Conservation (phyloP, 345 rosid genomes). For the Cochlearia excelsa region DNA sequence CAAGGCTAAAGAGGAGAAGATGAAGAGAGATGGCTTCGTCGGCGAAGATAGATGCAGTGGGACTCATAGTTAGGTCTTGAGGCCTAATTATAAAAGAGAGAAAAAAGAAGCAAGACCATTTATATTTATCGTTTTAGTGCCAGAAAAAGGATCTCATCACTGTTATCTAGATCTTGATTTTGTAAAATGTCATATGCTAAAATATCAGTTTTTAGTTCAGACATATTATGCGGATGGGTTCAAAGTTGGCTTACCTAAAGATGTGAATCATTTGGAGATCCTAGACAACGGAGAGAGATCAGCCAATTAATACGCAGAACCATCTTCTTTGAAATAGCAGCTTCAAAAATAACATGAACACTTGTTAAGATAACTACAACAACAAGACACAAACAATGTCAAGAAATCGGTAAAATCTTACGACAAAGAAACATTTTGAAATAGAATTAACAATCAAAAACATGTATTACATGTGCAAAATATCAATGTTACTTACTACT, state of each 20-base stretch:
- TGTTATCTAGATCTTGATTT: conserved; percentile 26
- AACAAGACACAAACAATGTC: no score
- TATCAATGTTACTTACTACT: no score
- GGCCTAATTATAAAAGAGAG: conserved; percentile 24
- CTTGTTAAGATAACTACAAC: no score
- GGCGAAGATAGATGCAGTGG: conserved; percentile 24
- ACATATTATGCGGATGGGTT: no score
- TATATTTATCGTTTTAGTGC: conserved; percentile 5
- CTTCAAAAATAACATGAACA: no score
- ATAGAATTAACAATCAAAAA: no score
- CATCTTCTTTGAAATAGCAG: no score
- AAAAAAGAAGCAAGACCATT: background rate
- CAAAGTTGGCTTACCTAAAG: background rate
- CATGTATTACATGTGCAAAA: no score
- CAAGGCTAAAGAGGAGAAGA: conserved; percentile 87
- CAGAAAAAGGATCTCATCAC: conserved; percentile 9
- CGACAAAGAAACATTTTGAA: no score
- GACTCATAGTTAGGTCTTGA: conserved; percentile 26
- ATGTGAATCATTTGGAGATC: conserved; percentile 9
- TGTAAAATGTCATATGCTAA: background rate
- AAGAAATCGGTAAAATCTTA: no score
- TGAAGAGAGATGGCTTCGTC: conserved; percentile 73
- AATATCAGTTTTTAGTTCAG: background rate
- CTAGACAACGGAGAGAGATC: background rate
- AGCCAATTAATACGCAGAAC: no score